phyloP scores from a whole-genome alignment of 2,329 filamentous ascomycete genomes.

The Fusarium gaditjirri region DNA sequence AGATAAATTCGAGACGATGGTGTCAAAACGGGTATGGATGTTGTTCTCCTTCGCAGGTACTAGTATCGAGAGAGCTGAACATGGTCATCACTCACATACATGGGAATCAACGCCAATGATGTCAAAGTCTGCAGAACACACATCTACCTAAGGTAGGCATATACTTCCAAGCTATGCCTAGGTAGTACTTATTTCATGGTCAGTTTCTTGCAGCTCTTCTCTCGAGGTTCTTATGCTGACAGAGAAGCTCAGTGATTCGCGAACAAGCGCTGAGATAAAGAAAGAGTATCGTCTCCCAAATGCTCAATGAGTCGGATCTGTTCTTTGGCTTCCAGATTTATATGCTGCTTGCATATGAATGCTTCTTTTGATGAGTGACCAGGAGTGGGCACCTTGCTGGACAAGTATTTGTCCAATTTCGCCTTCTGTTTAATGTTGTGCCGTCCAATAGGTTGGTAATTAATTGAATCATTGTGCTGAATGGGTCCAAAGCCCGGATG shows the following conservation, averaged over 20 bases:
- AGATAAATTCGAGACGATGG: background rate
- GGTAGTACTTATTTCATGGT: background rate
- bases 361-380: background rate
- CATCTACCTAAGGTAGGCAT: background rate
- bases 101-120: background rate
- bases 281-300: background rate
- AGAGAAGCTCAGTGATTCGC: background rate
- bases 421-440: constrained; percentile 3
- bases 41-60: background rate
- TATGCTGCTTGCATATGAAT: background rate
- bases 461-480: background rate
- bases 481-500: background rate
- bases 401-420: constrained; percentile 1
- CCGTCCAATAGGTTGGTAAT: constrained; percentile 12
- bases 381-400: constrained; percentile 36
- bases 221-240: background rate
- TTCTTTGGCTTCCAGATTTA: background rate
- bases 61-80: background rate
- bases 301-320: background rate
- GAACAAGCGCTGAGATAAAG: background rate
- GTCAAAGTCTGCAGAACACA: background rate
- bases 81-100: background rate
- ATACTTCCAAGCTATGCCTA: background rate
- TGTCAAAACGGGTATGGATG: background rate
- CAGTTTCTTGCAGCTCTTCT: background rate